A percentile compares a stretch with the other conserved stretches of the same genome.
phyloP scores from a whole-genome alignment of 2,329 filamentous ascomycete genomes.

The Xylaria sp. region DNA sequence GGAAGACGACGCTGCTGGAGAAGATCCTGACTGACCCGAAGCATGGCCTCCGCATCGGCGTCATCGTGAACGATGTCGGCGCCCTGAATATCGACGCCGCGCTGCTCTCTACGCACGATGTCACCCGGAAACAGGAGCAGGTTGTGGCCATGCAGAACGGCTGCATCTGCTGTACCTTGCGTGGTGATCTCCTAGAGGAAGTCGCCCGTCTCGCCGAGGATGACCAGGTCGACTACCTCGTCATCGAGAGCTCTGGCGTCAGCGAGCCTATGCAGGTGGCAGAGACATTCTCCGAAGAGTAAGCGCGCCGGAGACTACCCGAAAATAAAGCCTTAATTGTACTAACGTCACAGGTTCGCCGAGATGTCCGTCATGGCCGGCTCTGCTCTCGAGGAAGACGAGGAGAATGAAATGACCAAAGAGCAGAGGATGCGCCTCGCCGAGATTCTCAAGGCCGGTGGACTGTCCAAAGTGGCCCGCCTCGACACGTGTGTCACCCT shows the following conservation, averaged over 20 bases:
- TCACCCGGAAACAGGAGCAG: slow-evolving; percentile 69
- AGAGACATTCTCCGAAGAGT: slow-evolving; percentile 54
- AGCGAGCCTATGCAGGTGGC: slow-evolving; percentile 41
- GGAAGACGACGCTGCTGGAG: slow-evolving; percentile 77
- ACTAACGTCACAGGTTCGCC: slow-evolving; percentile 43
- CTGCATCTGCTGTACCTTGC: slow-evolving; percentile 80
- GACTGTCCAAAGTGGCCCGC: slow-evolving; percentile 71
- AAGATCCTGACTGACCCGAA: slow-evolving; percentile 72
- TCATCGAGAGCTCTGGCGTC: slow-evolving; percentile 40
- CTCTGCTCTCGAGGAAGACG: slow-evolving; percentile 46
- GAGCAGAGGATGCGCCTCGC: slow-evolving; percentile 43
- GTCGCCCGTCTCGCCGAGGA: slow-evolving; percentile 72
- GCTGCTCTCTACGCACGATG: slow-evolving; percentile 66
- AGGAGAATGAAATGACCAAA: slow-evolving; percentile 42
- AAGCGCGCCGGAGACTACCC: slow-evolving; percentile 72
- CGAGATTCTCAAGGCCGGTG: slow-evolving; percentile 60
- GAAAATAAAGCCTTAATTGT: slow-evolving; percentile 64
- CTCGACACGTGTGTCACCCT: slow-evolving; percentile 79
- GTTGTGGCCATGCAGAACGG: slow-evolving; percentile 77
- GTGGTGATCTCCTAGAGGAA: slow-evolving; percentile 77
- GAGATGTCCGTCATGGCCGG: slow-evolving; percentile 47
- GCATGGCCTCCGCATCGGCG: slow-evolving; percentile 75
- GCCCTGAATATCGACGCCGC: slow-evolving; percentile 73
- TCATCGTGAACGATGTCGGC: slow-evolving; percentile 80
- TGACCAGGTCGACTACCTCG: slow-evolving; percentile 69